phyloP scores from a whole-genome alignment of 2,329 filamentous ascomycete species.

The Sporothrix sp. region DNA sequence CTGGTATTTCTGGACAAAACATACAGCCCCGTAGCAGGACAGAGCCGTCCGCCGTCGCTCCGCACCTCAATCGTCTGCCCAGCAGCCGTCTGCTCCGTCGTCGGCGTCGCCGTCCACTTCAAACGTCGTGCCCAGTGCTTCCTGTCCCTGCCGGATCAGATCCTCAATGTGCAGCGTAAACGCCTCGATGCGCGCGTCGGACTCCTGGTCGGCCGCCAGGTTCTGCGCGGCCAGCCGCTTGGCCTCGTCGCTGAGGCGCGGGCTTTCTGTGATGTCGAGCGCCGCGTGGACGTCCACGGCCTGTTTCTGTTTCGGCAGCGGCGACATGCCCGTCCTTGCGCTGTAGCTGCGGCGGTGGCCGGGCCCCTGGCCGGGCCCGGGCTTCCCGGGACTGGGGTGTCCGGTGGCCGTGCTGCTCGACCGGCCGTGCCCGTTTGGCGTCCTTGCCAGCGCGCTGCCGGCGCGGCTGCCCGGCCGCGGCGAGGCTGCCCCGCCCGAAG shows the following conservation, averaged over 20 bases:
- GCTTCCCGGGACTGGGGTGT: not conserved
- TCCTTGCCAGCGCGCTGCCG: not conserved
- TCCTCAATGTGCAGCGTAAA: constrained; percentile 71
- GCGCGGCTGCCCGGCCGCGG: constrained; percentile 10
- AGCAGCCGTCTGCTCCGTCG: constrained; percentile 14
- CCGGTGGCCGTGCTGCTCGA: not conserved
- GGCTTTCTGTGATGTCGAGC: constrained; percentile 30
- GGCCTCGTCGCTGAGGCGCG: constrained; percentile 54
- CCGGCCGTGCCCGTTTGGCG: no score
- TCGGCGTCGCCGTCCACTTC: constrained; percentile 45
- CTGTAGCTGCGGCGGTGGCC: constrained; percentile 40
- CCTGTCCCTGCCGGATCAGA: constrained; percentile 82
- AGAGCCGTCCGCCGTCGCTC: no score
- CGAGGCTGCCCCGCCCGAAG: not conserved
- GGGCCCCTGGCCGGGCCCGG: constrained; percentile 23
- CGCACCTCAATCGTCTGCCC: constrained; percentile 17
- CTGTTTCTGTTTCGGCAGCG: constrained; percentile 11
- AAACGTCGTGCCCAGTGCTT: constrained; percentile 68
- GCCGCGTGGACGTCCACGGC: not conserved
- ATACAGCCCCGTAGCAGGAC: no score
- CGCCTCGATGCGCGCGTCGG: constrained; percentile 67
- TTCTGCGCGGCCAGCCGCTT: constrained; percentile 63
- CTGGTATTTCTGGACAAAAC: not conserved
- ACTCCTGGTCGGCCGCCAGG: constrained; percentile 62
- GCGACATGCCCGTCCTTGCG: constrained; percentile 32